Base-by-base conservation (phyloP, 129 eudicot genomes). In the Smallanthus sonchifolius region DNA sequence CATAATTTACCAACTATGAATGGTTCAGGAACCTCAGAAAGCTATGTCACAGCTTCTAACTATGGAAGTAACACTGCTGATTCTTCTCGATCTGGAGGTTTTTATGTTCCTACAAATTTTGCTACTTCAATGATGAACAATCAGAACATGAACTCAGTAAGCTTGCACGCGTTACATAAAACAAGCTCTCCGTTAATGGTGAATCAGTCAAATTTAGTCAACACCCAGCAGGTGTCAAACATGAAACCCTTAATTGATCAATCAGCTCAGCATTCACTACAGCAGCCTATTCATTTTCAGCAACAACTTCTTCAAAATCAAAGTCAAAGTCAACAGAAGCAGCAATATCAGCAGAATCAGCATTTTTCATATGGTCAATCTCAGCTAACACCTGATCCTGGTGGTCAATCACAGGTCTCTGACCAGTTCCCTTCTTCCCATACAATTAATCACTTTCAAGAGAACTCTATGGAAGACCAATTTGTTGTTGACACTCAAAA, bases 21-120 rank as follows among this genome's bases (percentile, higher is more conserved):
- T 81, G 87, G 85, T 73, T 79, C 95, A 39, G 95, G 87, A 67
- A 72, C 84, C 71, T 79, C 90, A 34, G 96, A 88, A 67, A 83
- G 88, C 71, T 86, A 90, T 81, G 68, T 74, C 67, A 72, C 82
- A 13, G 80, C 88, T 35, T 71, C 86, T 32, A 72, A 81, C 44
- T 75, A 78, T 82, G 96, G 80, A 65, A 73, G 70, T 61, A 70
- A 75, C 20, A 59, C 80, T 8, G 67, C 82, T 64, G 97, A 85
- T 80, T 80, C 87, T 77, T 83, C 89, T 49, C 83, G 82, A 45
- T 81, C 95, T 71, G 95, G 87, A 66, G 87, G 76, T 56, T 43
- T 84, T 24, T 84, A 78, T 78, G 80, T 37, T 68, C 82, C 98
- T 73, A 82, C 76, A 59, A 65, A 84, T 14, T 70, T 90, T 60